Evolutionary conservation across 768 basidiomycete species (phyloP).

Genomic region (Tricholoma matsutake): DNA sequence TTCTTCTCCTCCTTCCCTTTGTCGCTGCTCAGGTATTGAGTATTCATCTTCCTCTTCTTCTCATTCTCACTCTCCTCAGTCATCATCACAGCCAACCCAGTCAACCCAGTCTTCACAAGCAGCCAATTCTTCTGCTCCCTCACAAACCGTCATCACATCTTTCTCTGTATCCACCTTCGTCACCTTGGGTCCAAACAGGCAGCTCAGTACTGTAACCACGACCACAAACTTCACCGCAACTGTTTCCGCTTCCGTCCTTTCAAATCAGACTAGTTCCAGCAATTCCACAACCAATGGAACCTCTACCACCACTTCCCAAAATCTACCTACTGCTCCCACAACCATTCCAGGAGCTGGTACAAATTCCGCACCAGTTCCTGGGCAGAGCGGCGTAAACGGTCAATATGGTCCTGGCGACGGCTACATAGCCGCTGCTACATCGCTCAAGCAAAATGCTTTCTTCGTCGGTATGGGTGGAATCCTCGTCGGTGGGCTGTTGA

Average conservation of each 20-base stretch:
- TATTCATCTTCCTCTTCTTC: not conserved
- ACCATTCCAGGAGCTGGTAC: conserved; percentile 49
- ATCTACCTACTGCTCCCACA: conserved; percentile 58
- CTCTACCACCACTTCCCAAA: conserved; percentile 37
- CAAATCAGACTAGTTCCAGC: conserved; percentile 12
- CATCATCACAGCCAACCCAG: not conserved
- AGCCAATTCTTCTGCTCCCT: conserved; percentile 17
- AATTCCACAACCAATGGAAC: conserved; percentile 26
- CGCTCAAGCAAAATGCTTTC: conserved; percentile 43
- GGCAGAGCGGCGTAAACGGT: conserved; percentile 44
- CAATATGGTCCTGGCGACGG: conserved; percentile 66
- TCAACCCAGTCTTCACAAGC: not conserved
- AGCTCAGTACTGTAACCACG: conserved; percentile 44
- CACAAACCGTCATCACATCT: conserved; percentile 36
- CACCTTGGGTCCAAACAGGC: conserved; percentile 39
- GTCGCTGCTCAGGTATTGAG: conserved; percentile 40
- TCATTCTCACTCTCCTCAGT: not conserved
- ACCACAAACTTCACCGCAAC: conserved; percentile 32
- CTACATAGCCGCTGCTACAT: conserved; percentile 57
- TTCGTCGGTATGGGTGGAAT: conserved; percentile 43
- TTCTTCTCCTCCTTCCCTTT: conserved; percentile 39
- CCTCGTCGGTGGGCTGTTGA: conserved; percentile 47
- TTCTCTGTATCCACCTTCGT: conserved; percentile 37
- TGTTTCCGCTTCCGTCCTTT: conserved; percentile 13
- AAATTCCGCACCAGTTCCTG: conserved; percentile 60